These are phyloP conservation scores for Erodium maritimum DNA, from an alignment of 345 rosid species.

Conservation along the genomic window DNA sequence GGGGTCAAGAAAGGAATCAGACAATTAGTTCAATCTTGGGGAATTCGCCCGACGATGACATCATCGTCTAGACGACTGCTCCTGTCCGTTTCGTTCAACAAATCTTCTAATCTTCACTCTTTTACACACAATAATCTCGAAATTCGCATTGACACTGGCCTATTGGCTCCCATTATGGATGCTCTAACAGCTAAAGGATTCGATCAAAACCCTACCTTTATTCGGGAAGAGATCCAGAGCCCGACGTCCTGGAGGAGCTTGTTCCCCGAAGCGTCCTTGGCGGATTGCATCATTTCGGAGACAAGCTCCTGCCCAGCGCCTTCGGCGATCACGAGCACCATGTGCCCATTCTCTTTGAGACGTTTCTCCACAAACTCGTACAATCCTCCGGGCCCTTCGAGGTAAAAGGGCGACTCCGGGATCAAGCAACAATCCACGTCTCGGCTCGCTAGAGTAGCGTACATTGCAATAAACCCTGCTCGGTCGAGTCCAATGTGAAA, in stretches of 20 bases:
- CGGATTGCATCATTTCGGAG: conserved; percentile 15
- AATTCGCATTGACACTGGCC: no score
- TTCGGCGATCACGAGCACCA: conserved; percentile 54
- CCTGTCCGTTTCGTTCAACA: no score
- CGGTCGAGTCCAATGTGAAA: no score
- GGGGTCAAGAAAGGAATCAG: no score
- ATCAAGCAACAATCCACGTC: conserved; percentile 62
- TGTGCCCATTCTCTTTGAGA: conserved; percentile 46
- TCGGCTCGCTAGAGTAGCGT: conserved; percentile 55
- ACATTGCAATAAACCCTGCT: conserved; percentile 56
- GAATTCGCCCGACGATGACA: no score
- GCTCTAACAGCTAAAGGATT: no score
- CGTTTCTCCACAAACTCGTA: conserved; percentile 31
- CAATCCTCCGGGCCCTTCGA: conserved; percentile 51
- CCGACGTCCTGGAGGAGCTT: conserved; percentile 47
- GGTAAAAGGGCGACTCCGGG: conserved; percentile 57
- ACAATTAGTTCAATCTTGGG: no score
- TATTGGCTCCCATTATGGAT: no score
- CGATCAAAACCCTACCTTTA: conserved; percentile 23
- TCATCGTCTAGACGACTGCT: no score
- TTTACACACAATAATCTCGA: no score
- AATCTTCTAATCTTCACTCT: no score
- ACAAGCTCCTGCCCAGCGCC: conserved; percentile 65
- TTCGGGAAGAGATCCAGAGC: conserved; percentile 42
- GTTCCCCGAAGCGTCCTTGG: conserved; percentile 49